Percentiles rank a stretch among this genome's conserved stretches.
phyloP scores from a whole-genome alignment of 2,329 filamentous ascomycete genomes.

The Colletotrichum liaoningense region DNA sequence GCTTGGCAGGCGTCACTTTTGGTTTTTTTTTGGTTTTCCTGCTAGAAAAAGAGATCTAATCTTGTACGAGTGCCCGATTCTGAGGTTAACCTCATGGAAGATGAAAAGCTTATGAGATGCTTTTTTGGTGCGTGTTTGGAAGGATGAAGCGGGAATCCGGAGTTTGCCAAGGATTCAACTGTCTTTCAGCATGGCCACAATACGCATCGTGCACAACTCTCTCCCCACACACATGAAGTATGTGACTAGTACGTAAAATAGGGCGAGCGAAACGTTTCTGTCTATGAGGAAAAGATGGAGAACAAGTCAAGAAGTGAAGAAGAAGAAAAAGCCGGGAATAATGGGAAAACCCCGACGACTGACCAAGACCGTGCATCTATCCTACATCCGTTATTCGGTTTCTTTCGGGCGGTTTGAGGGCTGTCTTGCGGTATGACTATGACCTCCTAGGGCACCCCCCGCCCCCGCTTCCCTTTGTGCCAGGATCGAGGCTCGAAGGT shows the following conservation, averaged over 20 bases:
- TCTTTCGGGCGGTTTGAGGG: neutral
- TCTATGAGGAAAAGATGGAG: neutral
- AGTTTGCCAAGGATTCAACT: neutral
- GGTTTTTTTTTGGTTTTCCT: no score
- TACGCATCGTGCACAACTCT: neutral
- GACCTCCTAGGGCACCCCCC: neutral
- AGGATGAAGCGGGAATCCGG: neutral
- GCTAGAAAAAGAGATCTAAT: no score
- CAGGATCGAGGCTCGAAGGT: neutral
- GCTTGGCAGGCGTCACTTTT: constrained; percentile 16
- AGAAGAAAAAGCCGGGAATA: neutral
- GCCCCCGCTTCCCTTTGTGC: neutral
- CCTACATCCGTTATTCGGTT: constrained; percentile 17
- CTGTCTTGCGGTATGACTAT: neutral
- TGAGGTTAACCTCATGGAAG: neutral
- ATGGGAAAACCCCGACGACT: neutral
- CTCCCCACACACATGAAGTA: neutral
- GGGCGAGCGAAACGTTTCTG: neutral
- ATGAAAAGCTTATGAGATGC: neutral
- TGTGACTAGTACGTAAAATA: neutral
- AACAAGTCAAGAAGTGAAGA: neutral
- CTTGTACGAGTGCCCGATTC: no score
- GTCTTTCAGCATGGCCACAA: neutral
- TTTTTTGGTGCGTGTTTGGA: neutral
- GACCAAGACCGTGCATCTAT: constrained; percentile 22